Evolutionary conservation across 2,329 filamentous ascomycete genomes (phyloP).

Genomic region (Xylariales sp.): DNA sequence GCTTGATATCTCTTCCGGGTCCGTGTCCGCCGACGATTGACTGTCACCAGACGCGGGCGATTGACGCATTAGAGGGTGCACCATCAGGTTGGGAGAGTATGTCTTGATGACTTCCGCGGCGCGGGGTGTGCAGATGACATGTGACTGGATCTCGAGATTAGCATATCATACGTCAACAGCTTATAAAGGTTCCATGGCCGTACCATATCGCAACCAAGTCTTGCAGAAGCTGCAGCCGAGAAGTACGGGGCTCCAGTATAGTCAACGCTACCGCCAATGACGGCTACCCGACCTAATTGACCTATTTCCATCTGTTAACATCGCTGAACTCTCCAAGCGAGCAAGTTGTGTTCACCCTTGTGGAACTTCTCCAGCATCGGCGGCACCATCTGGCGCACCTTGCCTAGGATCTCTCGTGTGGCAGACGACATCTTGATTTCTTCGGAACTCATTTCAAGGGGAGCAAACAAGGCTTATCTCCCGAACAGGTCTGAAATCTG

Average conservation of each 20-base stretch:
- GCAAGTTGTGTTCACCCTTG: slow-evolving; percentile 61
- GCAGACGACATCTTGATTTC: slow-evolving; percentile 56
- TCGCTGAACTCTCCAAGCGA: background rate
- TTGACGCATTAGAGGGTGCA: slow-evolving; percentile 91
- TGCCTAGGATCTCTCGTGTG: slow-evolving; percentile 71
- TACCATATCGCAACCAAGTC: slow-evolving; percentile 87
- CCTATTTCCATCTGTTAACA: slow-evolving; percentile 48
- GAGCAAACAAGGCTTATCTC: too few relatives aligned
- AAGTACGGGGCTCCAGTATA: slow-evolving; percentile 98
- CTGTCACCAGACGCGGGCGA: slow-evolving; percentile 41
- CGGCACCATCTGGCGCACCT: slow-evolving; percentile 85
- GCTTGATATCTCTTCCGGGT: slow-evolving; percentile 57
- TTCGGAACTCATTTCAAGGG: slow-evolving; percentile 23
- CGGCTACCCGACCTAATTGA: slow-evolving; percentile 84
- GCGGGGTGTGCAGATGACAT: slow-evolving; percentile 90
- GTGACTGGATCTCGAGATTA: slow-evolving; percentile 64
- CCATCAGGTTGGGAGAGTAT: slow-evolving; percentile 97
- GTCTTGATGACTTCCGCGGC: slow-evolving; percentile 90
- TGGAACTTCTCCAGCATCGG: slow-evolving; percentile 95
- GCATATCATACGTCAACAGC: too few relatives aligned
- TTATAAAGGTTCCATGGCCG: too few relatives aligned
- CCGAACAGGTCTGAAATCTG: too few relatives aligned
- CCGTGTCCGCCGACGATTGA: slow-evolving; percentile 49
- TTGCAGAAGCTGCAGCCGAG: slow-evolving; percentile 92
- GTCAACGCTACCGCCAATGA: slow-evolving; percentile 92